phyloP scores from a whole-genome alignment of 176 grass and related monocot genomes.

The Saccharum spontaneum region DNA sequence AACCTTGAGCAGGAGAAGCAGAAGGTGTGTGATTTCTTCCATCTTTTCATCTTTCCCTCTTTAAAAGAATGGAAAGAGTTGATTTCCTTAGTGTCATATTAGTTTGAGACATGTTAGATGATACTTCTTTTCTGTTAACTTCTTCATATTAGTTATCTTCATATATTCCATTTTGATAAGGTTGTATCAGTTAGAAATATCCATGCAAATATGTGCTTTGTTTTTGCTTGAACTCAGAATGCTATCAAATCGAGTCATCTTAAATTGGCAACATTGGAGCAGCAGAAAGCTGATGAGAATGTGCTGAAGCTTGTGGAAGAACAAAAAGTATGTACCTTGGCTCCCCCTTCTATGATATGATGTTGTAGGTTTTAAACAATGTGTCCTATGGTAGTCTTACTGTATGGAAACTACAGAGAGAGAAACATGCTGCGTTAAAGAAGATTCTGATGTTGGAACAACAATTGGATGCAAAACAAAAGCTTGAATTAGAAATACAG shows the following conservation, averaged over 20 bases:
- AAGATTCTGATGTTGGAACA: constrained; percentile 43
- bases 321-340: constrained; percentile 41
- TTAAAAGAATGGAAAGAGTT: neutral
- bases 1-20: constrained; percentile 43
- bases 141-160: no score
- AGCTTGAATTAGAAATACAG: constrained; percentile 59
- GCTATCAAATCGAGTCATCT: constrained; percentile 62
- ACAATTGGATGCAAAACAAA: constrained; percentile 53
- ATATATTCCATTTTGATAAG: neutral
- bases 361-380: neutral
- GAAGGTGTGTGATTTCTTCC: constrained; percentile 39
- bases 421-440: constrained; percentile 40
- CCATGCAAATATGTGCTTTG: neutral
- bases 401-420: constrained; percentile 42
- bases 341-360: neutral
- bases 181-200: neutral
- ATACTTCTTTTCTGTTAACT: constrained; percentile 17
- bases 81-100: neutral
- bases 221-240: constrained; percentile 49
- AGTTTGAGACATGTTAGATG: neutral
- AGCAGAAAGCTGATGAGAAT: constrained; percentile 45
- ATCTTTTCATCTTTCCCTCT: neutral
- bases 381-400: constrained; percentile 22
- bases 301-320: constrained; percentile 54
- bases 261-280: constrained; percentile 45